These are phyloP conservation scores for Populus pruinosa DNA, from an alignment of 345 rosid genomes.

Conservation along the genomic window DNA sequence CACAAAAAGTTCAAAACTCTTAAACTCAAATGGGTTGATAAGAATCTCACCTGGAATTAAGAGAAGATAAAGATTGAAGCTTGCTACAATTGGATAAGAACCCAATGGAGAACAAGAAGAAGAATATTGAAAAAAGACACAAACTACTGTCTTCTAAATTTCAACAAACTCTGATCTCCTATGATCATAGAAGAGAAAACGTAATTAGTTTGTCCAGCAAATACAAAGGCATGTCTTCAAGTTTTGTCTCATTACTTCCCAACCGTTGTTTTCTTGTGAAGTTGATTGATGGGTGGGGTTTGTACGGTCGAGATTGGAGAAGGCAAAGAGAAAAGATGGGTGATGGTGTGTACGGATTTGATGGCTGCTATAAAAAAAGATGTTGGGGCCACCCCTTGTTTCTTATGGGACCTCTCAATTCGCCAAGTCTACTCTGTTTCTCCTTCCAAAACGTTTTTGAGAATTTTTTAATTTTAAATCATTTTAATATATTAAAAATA, in stretches of 20 bases:
- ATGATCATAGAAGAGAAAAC: not conserved
- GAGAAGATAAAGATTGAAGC: conserved; percentile 8
- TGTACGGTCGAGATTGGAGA: conserved; percentile 7
- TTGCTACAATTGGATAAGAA: conserved; percentile 11
- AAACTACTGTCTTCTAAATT: conserved; percentile 7
- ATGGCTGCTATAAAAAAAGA: not conserved
- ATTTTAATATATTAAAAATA: too few relatives aligned
- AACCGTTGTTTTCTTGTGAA: not conserved
- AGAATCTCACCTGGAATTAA: conserved; percentile 12
- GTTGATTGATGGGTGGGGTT: not conserved
- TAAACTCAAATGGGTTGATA: not conserved
- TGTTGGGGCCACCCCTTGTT: not conserved
- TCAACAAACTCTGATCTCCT: not conserved
- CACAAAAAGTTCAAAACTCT: not conserved
- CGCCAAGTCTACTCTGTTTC: not conserved
- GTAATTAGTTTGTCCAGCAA: not conserved
- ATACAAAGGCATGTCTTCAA: not conserved
- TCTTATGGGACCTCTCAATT: not conserved
- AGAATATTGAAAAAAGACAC: conserved; percentile 7
- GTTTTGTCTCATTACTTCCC: not conserved
- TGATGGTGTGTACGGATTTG: not conserved
- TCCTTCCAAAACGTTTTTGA: too few relatives aligned
- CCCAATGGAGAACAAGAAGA: not conserved
- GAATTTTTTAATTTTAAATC: too few relatives aligned
- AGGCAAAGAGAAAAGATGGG: not conserved